Evolutionary conservation across 331 rosid species (phyloP), one percentile per base, ranked within the genome.

Genomic region (Cydonia oblonga): DNA sequence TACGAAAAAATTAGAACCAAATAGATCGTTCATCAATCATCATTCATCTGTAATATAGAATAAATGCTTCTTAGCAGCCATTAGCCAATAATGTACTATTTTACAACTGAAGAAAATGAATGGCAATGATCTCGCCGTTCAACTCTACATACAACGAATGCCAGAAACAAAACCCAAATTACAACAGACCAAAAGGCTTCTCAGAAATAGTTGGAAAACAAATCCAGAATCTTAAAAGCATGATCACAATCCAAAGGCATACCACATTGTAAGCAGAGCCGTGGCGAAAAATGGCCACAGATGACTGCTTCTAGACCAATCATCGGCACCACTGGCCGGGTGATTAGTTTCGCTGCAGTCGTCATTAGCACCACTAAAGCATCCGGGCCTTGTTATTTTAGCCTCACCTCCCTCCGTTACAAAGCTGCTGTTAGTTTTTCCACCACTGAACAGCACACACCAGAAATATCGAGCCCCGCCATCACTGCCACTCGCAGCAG

Each of bases 331-430:
- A 35, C 20, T 49, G 54, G 54, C 54, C 0, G 54, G 20, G 54
- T 49, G 54, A 49, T 49, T 49, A 6, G 54, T 16, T 49, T 49
- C 54, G 7, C 91, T 89, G 79, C 98, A 93, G n/a, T 66, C 81
- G 30, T 93, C 98, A 32, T 91, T 78, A 11, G 93, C 97, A 29
- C 98, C 98, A 60, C 98, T 93, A 69, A 80, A 93, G 96, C 98
- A 93, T 16, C 98, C 98, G 1, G 96, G 92, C 44, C 69, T 82
- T 14, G 96, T 78, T 32, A 71, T 5, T 69, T 86, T 93, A 30
- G 90, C 90, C 69, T 68, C 90, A 66, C 96, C 96, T 61, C 75
- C 83, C 79, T 89, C 96, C 4, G 87, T 78, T 58, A 81, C 77
- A 69, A 89, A 93, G 84, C 85, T 91, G 71, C 84, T 84, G 49